Evolutionary conservation across 2,329 filamentous ascomycete genomes (phyloP).

Genomic region (Gnomoniopsis smithogilvyi): DNA sequence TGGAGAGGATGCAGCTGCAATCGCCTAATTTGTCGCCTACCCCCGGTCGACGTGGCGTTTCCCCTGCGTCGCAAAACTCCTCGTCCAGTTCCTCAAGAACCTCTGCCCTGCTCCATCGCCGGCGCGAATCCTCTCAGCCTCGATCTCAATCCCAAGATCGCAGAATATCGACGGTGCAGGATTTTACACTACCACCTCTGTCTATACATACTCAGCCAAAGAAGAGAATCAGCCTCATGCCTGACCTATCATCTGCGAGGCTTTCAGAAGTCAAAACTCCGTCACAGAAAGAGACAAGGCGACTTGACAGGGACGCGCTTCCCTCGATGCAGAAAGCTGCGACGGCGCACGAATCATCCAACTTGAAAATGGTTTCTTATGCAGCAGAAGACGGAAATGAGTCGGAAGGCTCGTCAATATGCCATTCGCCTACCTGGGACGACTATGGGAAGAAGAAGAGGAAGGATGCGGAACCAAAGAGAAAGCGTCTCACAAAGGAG

Average conservation of each 20-base stretch:
- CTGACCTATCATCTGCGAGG: neutral
- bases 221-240: neutral
- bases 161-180: neutral
- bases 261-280: neutral
- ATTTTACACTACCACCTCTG: slow-evolving; percentile 8
- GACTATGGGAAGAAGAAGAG: slow-evolving; percentile 51
- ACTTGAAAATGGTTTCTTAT: slow-evolving; percentile 39
- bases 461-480: slow-evolving; percentile 45
- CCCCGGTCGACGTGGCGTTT: slow-evolving; percentile 15
- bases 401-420: slow-evolving; percentile 49
- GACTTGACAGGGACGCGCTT: slow-evolving; percentile 10
- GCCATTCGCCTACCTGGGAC: slow-evolving; percentile 62
- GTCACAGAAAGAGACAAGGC: slow-evolving; percentile 21
- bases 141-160: slow-evolving; percentile 5
- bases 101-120: slow-evolving; percentile 14
- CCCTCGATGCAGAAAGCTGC: slow-evolving; percentile 14
- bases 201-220: neutral
- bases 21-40: neutral
- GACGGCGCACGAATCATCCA: slow-evolving; percentile 18
- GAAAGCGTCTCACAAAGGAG: slow-evolving; percentile 36
- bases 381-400: slow-evolving; percentile 29
- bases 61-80: slow-evolving; percentile 12
- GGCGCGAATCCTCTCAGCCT: slow-evolving; percentile 13
- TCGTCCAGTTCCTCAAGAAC: slow-evolving; percentile 6
- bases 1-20: slow-evolving; percentile 26